Percentiles rank a stretch among this genome's conserved stretches.
Evolutionary conservation across 345 rosid species (phyloP).

Genomic region (Murraya paniculata): DNA sequence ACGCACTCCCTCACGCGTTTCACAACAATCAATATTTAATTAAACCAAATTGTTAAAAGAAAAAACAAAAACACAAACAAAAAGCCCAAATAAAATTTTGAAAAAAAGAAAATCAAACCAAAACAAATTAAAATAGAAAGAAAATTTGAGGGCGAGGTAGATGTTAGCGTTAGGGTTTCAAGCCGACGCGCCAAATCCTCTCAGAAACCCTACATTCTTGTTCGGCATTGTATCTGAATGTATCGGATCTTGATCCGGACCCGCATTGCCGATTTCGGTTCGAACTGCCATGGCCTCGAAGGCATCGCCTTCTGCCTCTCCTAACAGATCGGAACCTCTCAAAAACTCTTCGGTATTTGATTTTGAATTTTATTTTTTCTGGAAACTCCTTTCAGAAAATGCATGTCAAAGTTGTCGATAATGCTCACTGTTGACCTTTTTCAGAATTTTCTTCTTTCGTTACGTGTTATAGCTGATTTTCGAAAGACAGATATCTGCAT

Average conservation of each 20-base stretch:
- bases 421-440: constrained; percentile 2
- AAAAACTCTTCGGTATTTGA: constrained; percentile 36
- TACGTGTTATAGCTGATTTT: not conserved
- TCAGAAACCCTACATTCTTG: constrained; percentile 3
- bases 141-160: not conserved
- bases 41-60: constrained; percentile 1
- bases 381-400: not conserved
- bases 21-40: not conserved
- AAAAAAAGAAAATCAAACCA: not conserved
- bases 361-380: constrained; percentile 11
- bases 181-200: constrained; percentile 54
- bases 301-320: constrained; percentile 58
- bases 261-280: constrained; percentile 30
- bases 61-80: not conserved
- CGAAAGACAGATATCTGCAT: not conserved
- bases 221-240: constrained; percentile 34
- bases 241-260: constrained; percentile 43
- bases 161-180: constrained; percentile 54
- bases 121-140: not conserved
- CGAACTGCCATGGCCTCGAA: constrained; percentile 56
- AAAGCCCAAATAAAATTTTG: not conserved
- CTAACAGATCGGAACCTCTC: constrained; percentile 57
- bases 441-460: not conserved
- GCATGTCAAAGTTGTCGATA: not conserved
- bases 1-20: not conserved